phyloP scores from a whole-genome alignment of 495 filamentous ascomycete genomes.

The Aspergillus carlsbadensis region DNA sequence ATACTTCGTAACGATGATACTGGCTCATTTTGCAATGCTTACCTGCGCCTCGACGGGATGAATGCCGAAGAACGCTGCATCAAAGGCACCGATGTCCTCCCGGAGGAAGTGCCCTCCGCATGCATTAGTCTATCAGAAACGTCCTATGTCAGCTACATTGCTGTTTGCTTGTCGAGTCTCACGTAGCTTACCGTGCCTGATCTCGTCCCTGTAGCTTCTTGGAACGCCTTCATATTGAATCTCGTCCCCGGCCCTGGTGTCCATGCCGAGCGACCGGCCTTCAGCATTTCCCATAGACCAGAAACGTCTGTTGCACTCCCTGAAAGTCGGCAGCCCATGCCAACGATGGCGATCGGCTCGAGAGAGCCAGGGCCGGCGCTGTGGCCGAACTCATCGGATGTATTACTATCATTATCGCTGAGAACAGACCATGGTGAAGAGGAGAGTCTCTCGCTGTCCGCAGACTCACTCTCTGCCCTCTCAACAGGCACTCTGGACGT shows the following conservation, averaged over 20 bases:
- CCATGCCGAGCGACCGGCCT: constrained; percentile 8
- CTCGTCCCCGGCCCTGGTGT: constrained; percentile 11
- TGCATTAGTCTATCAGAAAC: constrained; percentile 23
- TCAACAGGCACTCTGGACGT: constrained; percentile 3
- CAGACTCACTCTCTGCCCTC: constrained; percentile 10
- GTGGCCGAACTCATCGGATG: constrained; percentile 4
- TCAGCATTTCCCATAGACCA: constrained; percentile 13
- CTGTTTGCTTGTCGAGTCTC: background rate
- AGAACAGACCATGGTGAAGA: constrained; percentile 13
- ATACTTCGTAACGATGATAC: no score
- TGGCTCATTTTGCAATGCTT: no score
- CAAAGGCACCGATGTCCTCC: constrained; percentile 55
- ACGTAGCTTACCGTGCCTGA: constrained; percentile 5
- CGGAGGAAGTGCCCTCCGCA: constrained; percentile 46
- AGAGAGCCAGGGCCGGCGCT: constrained; percentile 1
- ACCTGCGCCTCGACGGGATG: constrained; percentile 51
- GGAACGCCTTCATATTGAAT: constrained; percentile 14
- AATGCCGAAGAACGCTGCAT: constrained; percentile 60
- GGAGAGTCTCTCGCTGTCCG: constrained; percentile 10
- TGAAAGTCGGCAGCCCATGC: constrained; percentile 14
- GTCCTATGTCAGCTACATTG: background rate
- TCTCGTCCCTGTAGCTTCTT: constrained; percentile 5
- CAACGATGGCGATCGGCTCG: constrained; percentile 11
- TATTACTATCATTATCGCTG: constrained; percentile 15
- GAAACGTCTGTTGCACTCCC: constrained; percentile 13